Base-by-base conservation (phyloP, 768 basidiomycete genomes). In the Mycena vitilis region DNA sequence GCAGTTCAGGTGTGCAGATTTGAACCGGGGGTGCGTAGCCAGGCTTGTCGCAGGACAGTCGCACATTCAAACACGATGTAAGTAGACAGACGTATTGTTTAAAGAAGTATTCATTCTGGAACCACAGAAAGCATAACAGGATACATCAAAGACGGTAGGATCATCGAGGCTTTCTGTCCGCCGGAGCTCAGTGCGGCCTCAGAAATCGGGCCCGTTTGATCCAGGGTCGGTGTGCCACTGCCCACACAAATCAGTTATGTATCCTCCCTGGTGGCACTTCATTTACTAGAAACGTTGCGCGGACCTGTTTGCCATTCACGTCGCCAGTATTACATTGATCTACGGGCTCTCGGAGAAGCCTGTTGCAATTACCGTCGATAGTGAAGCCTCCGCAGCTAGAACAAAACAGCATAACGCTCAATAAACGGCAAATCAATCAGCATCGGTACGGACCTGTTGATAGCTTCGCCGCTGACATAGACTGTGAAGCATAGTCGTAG, bases 291-390 rank as follows among this genome's bases (percentile, higher is more conserved):
- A 15, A 40, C 30, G 2, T n/a, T 5, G 13, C 2, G 49, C 34
- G 5, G 2, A 60, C 59, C n/a, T 60, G 60, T 51, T 60, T 60
- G 18, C 71, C 68, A 38, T 69, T 69, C 40, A 25, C 67, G 18
- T 68, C 71, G 18, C 58, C 38, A 23, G 73, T 74, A 45, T 74
- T 70, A 36, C 71, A 71, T 34, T 51, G 12, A 48, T 74, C 71
- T n/a, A 70, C 47, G 5, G 68, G 68, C n/a, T 66, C 36, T 5
- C 73, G 65, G 42, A 74, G 73, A 44, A 73, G 73, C 16, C 73
- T 60, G 63, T 67, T 70, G 37, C 69, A 73, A 53, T 73, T 73
- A 20, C 68, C 59, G 30, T 71, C 73, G 45, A 72, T 66, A 13
- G 47, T 57, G 48, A 66, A 73, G 59, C 4, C 12, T 3, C 30